A percentile compares a stretch with the other conserved stretches of the same genome.
Conservation (phyloP, 2,329 filamentous ascomycete genomes). For the Didymosphaeria variabile region DNA sequence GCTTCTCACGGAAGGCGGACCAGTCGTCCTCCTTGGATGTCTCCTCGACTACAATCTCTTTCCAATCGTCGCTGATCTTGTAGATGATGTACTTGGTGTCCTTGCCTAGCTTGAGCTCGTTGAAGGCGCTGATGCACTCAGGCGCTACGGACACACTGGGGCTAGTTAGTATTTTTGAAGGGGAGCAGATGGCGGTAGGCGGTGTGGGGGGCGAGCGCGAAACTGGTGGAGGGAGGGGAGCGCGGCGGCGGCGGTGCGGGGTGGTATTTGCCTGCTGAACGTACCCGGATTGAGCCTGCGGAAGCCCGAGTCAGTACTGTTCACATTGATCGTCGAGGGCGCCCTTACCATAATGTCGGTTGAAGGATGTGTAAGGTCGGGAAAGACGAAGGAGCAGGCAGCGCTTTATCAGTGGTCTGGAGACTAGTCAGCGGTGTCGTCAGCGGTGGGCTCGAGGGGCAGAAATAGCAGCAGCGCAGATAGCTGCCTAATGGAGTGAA, state of each 20-base stretch:
- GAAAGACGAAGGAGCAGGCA: slow-evolving; percentile 31
- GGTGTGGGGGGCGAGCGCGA: slow-evolving; percentile 18
- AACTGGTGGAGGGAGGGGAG: slow-evolving; percentile 20
- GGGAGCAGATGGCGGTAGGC: not conserved
- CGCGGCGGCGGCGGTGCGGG: slow-evolving; percentile 25
- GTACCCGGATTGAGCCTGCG: slow-evolving; percentile 56
- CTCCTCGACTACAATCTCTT: slow-evolving; percentile 82
- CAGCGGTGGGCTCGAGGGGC: slow-evolving; percentile 34
- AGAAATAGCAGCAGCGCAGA: slow-evolving; percentile 18
- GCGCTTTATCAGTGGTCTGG: slow-evolving; percentile 46
- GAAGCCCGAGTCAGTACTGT: slow-evolving; percentile 27
- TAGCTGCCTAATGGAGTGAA: slow-evolving; percentile 28
- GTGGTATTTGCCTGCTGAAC: slow-evolving; percentile 34
- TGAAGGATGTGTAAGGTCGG: slow-evolving; percentile 32
- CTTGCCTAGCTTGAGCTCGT: slow-evolving; percentile 84
- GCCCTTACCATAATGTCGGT: slow-evolving; percentile 47
- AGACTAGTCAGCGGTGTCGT: slow-evolving; percentile 48
- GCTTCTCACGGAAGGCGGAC: slow-evolving; percentile 78
- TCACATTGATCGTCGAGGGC: not conserved
- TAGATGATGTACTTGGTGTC: slow-evolving; percentile 84
- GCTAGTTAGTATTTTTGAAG: slow-evolving; percentile 20
- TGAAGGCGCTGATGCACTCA: slow-evolving; percentile 76
- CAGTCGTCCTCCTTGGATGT: slow-evolving; percentile 73
- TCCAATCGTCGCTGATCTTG: slow-evolving; percentile 86
- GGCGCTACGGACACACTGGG: slow-evolving; percentile 74